These are phyloP conservation scores for Stenocarpella maydis DNA, from an alignment of 2,329 filamentous ascomycete genomes.

Conservation along the genomic window DNA sequence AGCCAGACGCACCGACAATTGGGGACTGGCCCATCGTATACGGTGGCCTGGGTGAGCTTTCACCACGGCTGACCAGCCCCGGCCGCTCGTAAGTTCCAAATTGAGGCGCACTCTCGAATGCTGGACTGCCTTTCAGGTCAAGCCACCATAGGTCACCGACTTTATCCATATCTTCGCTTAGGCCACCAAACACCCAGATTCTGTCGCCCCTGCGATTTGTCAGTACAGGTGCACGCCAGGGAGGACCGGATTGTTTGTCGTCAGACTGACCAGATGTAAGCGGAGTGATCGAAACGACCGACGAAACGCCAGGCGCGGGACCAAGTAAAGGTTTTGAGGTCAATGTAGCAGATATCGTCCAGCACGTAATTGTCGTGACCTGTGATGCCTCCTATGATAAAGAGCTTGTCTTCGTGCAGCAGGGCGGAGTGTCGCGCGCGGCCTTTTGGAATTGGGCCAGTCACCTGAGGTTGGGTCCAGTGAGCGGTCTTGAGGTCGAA, in stretches of 20 bases:
- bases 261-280: slow-evolving; percentile 77
- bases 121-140: slow-evolving; percentile 88
- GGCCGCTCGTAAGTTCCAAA: slow-evolving; percentile 61
- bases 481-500: slow-evolving; percentile 94
- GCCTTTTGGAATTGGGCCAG: slow-evolving; percentile 85
- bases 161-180: slow-evolving; percentile 97
- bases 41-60: slow-evolving; percentile 59
- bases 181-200: slow-evolving; percentile 95
- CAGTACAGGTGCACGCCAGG: slow-evolving; percentile 5
- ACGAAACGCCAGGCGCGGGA: slow-evolving; percentile 96
- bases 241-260: background rate
- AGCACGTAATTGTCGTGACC: slow-evolving; percentile 91
- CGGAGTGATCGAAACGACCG: slow-evolving; percentile 91
- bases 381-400: slow-evolving; percentile 94
- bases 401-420: slow-evolving; percentile 94
- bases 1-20: slow-evolving; percentile 67
- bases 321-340: slow-evolving; percentile 98
- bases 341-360: slow-evolving; percentile 95
- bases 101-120: slow-evolving; percentile 76
- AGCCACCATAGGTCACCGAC: slow-evolving; percentile 97
- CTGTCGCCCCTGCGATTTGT: slow-evolving; percentile 67
- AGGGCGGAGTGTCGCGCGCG: slow-evolving; percentile 93
- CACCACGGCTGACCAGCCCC: slow-evolving; percentile 49
- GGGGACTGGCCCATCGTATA: slow-evolving; percentile 60
- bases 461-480: slow-evolving; percentile 92